Percentiles rank a stretch among this genome's conserved stretches.
These are phyloP conservation scores for Xylaria scruposa DNA, from an alignment of 495 filamentous ascomycete genomes.

Conservation along the genomic window DNA sequence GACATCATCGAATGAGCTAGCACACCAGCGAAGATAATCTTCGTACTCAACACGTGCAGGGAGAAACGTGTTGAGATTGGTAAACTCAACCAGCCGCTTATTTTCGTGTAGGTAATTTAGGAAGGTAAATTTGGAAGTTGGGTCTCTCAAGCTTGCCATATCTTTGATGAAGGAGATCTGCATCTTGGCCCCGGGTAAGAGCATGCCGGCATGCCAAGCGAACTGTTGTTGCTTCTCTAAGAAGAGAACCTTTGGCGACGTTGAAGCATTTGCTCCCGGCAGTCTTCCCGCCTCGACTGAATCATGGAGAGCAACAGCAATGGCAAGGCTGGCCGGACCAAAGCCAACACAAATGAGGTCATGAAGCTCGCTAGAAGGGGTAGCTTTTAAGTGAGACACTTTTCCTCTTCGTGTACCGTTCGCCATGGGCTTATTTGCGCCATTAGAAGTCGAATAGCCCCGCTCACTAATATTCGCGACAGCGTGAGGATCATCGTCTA, in stretches of 20 bases:
- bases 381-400: constrained; percentile 44
- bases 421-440: constrained; percentile 1
- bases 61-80: constrained; percentile 86
- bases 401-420: constrained; percentile 26
- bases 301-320: constrained; percentile 89
- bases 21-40: constrained; percentile 95
- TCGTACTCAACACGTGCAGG: constrained; percentile 90
- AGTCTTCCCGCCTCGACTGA: constrained; percentile 51
- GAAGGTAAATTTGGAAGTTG: constrained; percentile 92
- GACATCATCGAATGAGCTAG: constrained; percentile 75
- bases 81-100: constrained; percentile 82
- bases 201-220: constrained; percentile 94
- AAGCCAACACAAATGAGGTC: constrained; percentile 93
- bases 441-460: constrained; percentile 12
- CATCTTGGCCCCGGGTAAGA: constrained; percentile 92
- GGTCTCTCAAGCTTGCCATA: constrained; percentile 85
- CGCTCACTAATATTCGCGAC: constrained; percentile 28
- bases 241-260: constrained; percentile 74
- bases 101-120: constrained; percentile 88
- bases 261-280: constrained; percentile 43
- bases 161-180: constrained; percentile 99
- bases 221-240: constrained; percentile 85
- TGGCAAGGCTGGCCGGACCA: constrained; percentile 90
- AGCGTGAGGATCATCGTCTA: constrained; percentile 26
- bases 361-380: constrained; percentile 64